Conservation (phyloP, 805 yeast species). For the Candida verbasci region DNA sequence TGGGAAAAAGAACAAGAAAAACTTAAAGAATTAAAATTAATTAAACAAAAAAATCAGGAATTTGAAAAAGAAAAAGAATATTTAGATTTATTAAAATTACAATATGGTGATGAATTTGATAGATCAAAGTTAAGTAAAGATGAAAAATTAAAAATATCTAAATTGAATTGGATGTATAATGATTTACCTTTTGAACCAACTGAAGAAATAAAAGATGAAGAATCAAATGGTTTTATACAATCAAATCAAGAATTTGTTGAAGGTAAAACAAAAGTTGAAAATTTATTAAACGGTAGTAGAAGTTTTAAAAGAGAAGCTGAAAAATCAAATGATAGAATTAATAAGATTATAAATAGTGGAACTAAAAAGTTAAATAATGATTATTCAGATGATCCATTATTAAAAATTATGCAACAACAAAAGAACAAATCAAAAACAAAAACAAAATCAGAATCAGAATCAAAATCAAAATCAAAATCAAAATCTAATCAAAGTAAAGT, state of each 20-base stretch:
- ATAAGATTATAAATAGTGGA: constrained; percentile 20
- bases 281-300: constrained; percentile 49
- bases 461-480: too few relatives aligned
- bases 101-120: constrained; percentile 35
- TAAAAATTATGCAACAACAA: constrained; percentile 25
- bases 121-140: constrained; percentile 22
- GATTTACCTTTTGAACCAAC: constrained; percentile 35
- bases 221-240: constrained; percentile 36
- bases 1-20: constrained; percentile 80
- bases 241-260: constrained; percentile 26
- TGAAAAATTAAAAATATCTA: constrained; percentile 35
- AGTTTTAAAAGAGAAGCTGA: constrained; percentile 25
- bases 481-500: background rate
- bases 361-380: constrained; percentile 1
- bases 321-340: constrained; percentile 15
- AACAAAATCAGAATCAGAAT: too few relatives aligned
- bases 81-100: constrained; percentile 48
- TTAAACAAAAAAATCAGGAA: constrained; percentile 61
- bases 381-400: constrained; percentile 47
- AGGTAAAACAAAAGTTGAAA: constrained; percentile 41
- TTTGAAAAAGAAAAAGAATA: constrained; percentile 57
- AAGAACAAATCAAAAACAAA: background rate
- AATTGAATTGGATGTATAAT: constrained; percentile 87
- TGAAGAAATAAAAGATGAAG: constrained; percentile 18
- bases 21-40: constrained; percentile 61